Evolutionary conservation across 345 rosid species (phyloP), one percentile per base, ranked within the genome.

Genomic region (Citrus maxima): DNA sequence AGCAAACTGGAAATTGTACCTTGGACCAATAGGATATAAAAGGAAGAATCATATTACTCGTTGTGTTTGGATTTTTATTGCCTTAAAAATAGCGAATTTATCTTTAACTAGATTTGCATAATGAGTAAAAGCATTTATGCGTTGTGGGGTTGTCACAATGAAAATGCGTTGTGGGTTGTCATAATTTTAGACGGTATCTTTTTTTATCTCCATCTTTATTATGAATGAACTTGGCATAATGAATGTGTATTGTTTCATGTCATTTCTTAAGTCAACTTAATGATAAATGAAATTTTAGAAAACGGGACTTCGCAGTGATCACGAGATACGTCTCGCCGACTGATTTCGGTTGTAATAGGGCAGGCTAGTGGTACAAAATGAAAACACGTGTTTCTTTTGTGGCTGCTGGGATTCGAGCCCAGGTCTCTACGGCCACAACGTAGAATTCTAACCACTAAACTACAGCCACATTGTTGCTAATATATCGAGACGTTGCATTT

Each of bases 371-470:
- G 46, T 40, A 6, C 8, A 63, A 14, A 34, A 2, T 9, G 4
- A 21, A 9, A 67, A 30, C 16, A 38, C 40, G 0, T 6, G 1
- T 0, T 3, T 1, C 88, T 90, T 84, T 0, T 90, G 92, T 88
- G 93, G 95, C 95, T 92, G 92, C 89, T 93, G 88, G 93, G 95
- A 92, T 88, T 93, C 93, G 89, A 92, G 93, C 93, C 93, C 88
- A 90, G 91, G 90, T 91, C 97, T 89, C 90, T 87, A 94, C 90
- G 92, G 94, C 93, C 93, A 93, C 93, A 90, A 90, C 91, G 88
- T 89, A 88, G 84, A 86, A 88, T 88, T 92, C 90, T 90, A 19
- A 88, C 95, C 93, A 90, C 98, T 88, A 90, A 92, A 88, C 95
- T 90, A 87, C 93, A 89, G 88, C 90, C 90, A 87, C 91, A 1